These are phyloP conservation scores for Cutaneotrichosporon daszewskae DNA, from an alignment of 1,284 basidiomycete species.

Conservation along the genomic window DNA sequence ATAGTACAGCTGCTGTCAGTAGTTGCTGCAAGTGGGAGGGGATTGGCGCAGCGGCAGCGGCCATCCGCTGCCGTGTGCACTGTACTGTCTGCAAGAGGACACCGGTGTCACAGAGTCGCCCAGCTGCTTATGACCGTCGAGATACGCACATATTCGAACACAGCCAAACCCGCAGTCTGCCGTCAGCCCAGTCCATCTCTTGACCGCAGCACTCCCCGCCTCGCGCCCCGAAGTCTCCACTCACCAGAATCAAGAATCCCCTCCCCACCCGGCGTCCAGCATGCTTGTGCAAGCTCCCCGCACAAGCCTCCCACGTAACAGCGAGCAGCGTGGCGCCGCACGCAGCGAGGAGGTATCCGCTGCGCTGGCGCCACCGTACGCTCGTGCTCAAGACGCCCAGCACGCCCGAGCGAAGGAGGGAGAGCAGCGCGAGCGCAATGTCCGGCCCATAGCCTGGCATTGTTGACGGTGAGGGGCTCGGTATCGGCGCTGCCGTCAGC, in stretches of 20 bases:
- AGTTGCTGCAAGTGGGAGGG: not conserved
- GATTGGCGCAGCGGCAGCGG: too few species aligned
- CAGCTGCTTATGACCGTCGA: not conserved
- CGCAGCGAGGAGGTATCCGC: slow-evolving; percentile 3
- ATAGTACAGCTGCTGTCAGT: slow-evolving; percentile 11
- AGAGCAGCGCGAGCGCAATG: not conserved
- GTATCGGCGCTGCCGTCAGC: too few species aligned
- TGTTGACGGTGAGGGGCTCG: too few species aligned
- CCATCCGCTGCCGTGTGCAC: too few species aligned
- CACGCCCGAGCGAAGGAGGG: not conserved
- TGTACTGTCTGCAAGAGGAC: too few species aligned
- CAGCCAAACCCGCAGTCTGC: slow-evolving; percentile 8
- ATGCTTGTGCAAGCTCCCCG: not conserved
- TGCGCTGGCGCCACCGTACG: slow-evolving; percentile 8
- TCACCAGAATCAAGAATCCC: slow-evolving; percentile 1
- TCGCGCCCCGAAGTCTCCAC: not conserved
- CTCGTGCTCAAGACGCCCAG: not conserved
- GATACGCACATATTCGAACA: slow-evolving; percentile 14
- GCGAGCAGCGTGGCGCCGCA: slow-evolving; percentile 6
- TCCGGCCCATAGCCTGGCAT: too few species aligned
- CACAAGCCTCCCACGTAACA: slow-evolving; percentile 8
- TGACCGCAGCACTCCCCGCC: not conserved
- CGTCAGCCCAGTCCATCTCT: slow-evolving; percentile 2
- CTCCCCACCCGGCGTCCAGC: not conserved
- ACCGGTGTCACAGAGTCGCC: not conserved